These are phyloP conservation scores for Babesia ovata DNA, from an alignment of 169 alveolate species.

Conservation along the genomic window DNA sequence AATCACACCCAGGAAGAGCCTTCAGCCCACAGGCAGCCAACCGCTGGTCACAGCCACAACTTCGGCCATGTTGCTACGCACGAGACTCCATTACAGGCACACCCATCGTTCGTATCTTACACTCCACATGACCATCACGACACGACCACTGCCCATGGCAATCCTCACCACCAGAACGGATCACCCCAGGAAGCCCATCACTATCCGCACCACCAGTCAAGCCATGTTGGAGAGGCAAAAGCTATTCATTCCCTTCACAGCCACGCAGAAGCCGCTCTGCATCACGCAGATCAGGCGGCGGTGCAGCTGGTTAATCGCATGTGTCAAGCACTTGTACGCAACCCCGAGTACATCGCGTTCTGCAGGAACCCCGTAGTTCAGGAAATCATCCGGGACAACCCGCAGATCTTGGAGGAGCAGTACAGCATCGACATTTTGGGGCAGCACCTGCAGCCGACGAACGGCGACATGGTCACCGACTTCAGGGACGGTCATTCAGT, in stretches of 20 bases:
- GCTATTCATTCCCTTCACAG: no score
- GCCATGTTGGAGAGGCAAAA: no score
- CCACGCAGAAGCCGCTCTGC: no score
- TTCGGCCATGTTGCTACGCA: no score
- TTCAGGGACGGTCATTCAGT: conserved; percentile 19
- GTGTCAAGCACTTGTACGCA: conserved; percentile 13
- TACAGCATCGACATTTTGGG: conserved; percentile 20
- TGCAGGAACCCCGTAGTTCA: conserved; percentile 15
- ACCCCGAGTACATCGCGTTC: conserved; percentile 26
- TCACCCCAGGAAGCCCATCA: neutral
- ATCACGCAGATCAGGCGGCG: conserved; percentile 3
- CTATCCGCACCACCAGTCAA: no score
- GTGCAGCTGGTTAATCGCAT: conserved; percentile 6
- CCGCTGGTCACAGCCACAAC: no score
- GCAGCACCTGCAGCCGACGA: conserved; percentile 9
- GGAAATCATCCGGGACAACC: conserved; percentile 12
- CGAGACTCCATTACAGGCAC: no score
- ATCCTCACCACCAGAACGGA: neutral
- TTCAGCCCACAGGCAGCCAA: no score
- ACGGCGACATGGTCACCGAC: conserved; percentile 13
- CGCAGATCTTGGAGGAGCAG: conserved; percentile 6
- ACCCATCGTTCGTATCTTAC: no score
- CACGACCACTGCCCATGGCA: neutral
- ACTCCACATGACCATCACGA: neutral
- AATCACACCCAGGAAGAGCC: no score